Percentiles rank a stretch among this genome's conserved stretches.
These are phyloP conservation scores for Hymenoscyphus repandus DNA, from an alignment of 2,329 filamentous ascomycete species.

Conservation along the genomic window DNA sequence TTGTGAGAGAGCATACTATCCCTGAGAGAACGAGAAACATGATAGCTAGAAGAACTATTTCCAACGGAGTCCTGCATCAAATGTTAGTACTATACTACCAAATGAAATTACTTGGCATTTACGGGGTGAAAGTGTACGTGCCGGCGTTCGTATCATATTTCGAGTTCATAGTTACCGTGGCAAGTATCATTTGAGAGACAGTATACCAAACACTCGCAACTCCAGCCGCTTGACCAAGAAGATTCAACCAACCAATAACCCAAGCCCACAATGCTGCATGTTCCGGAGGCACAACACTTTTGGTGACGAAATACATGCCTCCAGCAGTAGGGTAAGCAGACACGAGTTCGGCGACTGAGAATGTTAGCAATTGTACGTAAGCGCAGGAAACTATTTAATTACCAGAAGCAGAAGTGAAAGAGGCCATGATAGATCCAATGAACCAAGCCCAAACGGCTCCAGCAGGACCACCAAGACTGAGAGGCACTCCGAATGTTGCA, in stretches of 20 bases:
- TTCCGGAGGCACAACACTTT: conserved; percentile 55
- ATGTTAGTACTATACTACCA: neutral
- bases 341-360: conserved; percentile 55
- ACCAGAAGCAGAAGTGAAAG: conserved; percentile 58
- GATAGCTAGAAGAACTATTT: conserved; percentile 55
- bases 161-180: conserved; percentile 57
- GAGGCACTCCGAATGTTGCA: conserved; percentile 54
- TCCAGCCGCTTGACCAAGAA: conserved; percentile 58
- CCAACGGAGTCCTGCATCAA: conserved; percentile 43
- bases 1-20: conserved; percentile 57
- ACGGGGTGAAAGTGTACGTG: conserved; percentile 52
- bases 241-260: conserved; percentile 64
- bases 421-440: conserved; percentile 58
- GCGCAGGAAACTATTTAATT: neutral
- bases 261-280: conserved; percentile 59
- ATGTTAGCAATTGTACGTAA: conserved; percentile 16
- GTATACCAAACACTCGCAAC: conserved; percentile 59
- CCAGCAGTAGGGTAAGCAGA: conserved; percentile 63
- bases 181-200: conserved; percentile 59
- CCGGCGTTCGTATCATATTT: conserved; percentile 38
- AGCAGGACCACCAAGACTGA: conserved; percentile 54
- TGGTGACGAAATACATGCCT: conserved; percentile 65
- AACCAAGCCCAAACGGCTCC: conserved; percentile 64
- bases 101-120: conserved; percentile 26
- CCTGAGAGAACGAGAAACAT: conserved; percentile 48